A percentile compares a stretch with the other conserved stretches of the same genome.
Evolutionary conservation across 805 yeast species (phyloP).

Genomic region (Wickerhamiella sergipiensis): DNA sequence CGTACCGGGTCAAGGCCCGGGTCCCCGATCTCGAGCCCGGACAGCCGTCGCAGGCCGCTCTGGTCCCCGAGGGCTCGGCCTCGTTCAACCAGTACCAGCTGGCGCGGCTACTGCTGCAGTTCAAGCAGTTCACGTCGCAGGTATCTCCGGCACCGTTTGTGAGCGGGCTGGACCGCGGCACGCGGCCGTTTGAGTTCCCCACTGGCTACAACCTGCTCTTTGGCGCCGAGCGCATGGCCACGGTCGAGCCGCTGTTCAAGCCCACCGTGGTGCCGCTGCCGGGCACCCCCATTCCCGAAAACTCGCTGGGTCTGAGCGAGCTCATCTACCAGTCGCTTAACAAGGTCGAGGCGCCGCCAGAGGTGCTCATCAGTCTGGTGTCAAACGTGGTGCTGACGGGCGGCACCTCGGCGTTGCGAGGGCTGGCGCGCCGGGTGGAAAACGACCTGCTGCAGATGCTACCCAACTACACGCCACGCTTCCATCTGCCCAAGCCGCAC

Average conservation of each 20-base stretch:
- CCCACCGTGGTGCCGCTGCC: conserved; percentile 43
- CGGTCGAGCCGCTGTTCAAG: conserved; percentile 58
- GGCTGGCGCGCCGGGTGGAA: conserved; percentile 61
- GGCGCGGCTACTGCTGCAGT: conserved; percentile 48
- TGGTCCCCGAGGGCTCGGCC: conserved; percentile 24
- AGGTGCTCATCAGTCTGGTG: conserved; percentile 67
- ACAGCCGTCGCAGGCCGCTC: conserved; percentile 19
- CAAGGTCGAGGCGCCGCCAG: conserved; percentile 34
- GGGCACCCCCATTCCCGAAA: conserved; percentile 29
- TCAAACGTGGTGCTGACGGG: conserved; percentile 84
- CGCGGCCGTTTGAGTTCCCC: conserved; percentile 49
- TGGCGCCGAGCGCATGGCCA: conserved; percentile 38
- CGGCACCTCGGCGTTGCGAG: conserved; percentile 66
- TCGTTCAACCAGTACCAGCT: conserved; percentile 46
- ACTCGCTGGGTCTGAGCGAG: conserved; percentile 37
- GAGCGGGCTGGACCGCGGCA: conserved; percentile 26
- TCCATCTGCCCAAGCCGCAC: conserved; percentile 60
- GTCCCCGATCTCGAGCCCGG: conserved; percentile 22
- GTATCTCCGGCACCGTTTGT: conserved; percentile 22
- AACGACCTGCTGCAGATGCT: conserved; percentile 52
- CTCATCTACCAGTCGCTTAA: conserved; percentile 33
- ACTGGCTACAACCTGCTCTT: conserved; percentile 36
- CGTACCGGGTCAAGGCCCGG: conserved; percentile 26
- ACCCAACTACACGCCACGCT: conserved; percentile 72
- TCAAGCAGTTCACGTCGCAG: conserved; percentile 56